Percentiles rank a stretch among this genome's conserved stretches.
phyloP scores from a whole-genome alignment of 257 asterid genomes.

The Capsicum baccatum region DNA sequence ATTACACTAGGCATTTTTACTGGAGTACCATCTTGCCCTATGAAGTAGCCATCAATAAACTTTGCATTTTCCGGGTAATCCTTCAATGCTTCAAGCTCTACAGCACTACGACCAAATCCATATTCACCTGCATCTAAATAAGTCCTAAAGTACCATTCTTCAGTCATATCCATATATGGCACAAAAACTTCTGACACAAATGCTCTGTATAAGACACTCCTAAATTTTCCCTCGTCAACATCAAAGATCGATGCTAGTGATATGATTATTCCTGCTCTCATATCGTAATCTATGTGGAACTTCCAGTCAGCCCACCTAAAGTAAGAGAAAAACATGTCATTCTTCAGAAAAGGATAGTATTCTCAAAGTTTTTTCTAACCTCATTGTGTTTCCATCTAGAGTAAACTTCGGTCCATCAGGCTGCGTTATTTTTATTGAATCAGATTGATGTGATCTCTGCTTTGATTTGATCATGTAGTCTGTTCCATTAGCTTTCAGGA shows the following conservation, averaged over 20 bases:
- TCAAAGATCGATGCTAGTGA: conserved; percentile 68
- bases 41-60: conserved; percentile 59
- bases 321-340: background rate
- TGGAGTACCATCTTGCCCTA: conserved; percentile 56
- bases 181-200: conserved; percentile 62
- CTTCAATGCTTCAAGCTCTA: conserved; percentile 55
- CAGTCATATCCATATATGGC: conserved; percentile 75
- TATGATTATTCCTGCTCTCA: conserved; percentile 68
- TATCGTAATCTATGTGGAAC: conserved; percentile 64
- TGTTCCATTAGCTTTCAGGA: too few relatives aligned
- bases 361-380: conserved; percentile 9
- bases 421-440: conserved; percentile 24
- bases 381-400: conserved; percentile 56
- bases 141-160: conserved; percentile 73
- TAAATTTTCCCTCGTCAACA: conserved; percentile 40
- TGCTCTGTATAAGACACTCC: conserved; percentile 71
- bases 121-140: conserved; percentile 70
- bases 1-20: conserved; percentile 38
- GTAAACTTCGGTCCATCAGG: conserved; percentile 45
- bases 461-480: too few relatives aligned
- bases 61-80: conserved; percentile 69
- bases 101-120: conserved; percentile 59
- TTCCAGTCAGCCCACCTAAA: conserved; percentile 75
- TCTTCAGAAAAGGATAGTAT: background rate
- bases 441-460: background rate